A percentile compares a stretch with the other conserved stretches of the same genome.
These are phyloP conservation scores for Leccinum variicolor DNA, from an alignment of 768 basidiomycete genomes.

Conservation along the genomic window DNA sequence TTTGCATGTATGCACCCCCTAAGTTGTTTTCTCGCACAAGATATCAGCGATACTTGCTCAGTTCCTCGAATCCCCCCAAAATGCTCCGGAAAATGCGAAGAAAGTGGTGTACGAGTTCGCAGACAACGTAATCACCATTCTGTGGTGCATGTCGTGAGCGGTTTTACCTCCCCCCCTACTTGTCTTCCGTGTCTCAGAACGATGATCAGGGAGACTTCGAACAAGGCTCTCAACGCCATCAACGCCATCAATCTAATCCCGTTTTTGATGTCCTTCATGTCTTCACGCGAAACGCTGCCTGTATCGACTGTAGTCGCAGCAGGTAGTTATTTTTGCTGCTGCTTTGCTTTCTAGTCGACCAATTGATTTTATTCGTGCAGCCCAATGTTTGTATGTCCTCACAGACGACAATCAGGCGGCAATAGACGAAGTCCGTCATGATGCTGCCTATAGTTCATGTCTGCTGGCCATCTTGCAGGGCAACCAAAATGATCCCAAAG, in stretches of 20 bases:
- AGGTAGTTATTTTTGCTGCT: slow-evolving; percentile 42
- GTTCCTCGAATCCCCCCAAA: slow-evolving; percentile 57
- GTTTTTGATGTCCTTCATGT: slow-evolving; percentile 89
- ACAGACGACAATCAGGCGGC: slow-evolving; percentile 87
- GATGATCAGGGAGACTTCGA: slow-evolving; percentile 77
- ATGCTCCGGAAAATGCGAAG: slow-evolving; percentile 65
- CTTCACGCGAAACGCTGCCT: slow-evolving; percentile 65
- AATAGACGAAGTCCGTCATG: slow-evolving; percentile 58
- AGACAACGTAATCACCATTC: slow-evolving; percentile 86
- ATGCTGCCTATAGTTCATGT: slow-evolving; percentile 60
- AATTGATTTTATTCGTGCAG: slow-evolving; percentile 36
- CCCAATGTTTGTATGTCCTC: slow-evolving; percentile 89
- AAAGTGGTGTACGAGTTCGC: slow-evolving; percentile 83
- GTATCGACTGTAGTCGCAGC: slow-evolving; percentile 73
- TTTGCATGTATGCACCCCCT: not conserved
- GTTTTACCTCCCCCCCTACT: not conserved
- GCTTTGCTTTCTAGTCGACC: not conserved
- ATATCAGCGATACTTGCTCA: slow-evolving; percentile 71
- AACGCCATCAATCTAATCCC: slow-evolving; percentile 76
- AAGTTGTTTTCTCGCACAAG: slow-evolving; percentile 35
- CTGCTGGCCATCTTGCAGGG: slow-evolving; percentile 59
- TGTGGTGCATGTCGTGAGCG: slow-evolving; percentile 95
- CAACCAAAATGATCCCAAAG: slow-evolving; percentile 28
- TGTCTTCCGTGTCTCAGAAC: slow-evolving; percentile 16
- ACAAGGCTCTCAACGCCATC: slow-evolving; percentile 77